phyloP scores from a whole-genome alignment of 805 yeast genomes.

The Ogataea minuta region DNA sequence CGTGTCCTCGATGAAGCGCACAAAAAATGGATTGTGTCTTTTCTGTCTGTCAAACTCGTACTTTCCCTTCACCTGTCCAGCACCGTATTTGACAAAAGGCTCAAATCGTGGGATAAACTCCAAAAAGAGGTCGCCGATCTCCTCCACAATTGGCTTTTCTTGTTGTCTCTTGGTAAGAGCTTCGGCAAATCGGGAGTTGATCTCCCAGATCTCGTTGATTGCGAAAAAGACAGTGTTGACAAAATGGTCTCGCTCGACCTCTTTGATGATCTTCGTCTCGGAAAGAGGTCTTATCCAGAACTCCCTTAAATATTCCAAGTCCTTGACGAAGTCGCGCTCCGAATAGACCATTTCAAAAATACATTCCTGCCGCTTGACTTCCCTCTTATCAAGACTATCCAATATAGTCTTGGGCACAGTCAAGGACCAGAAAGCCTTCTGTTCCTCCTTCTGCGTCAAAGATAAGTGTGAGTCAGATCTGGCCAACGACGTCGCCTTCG shows the following conservation, averaged over 20 bases:
- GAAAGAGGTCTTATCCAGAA: slow-evolving; percentile 91
- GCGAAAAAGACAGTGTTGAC: slow-evolving; percentile 90
- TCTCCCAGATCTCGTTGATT: slow-evolving; percentile 79
- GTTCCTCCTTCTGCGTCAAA: slow-evolving; percentile 71
- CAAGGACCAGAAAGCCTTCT: slow-evolving; percentile 88
- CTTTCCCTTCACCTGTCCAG: slow-evolving; percentile 92
- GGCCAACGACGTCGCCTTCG: slow-evolving; percentile 80
- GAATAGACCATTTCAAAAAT: slow-evolving; percentile 92
- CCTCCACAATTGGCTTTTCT: slow-evolving; percentile 76
- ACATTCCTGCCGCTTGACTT: slow-evolving; percentile 90
- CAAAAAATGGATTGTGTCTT: slow-evolving; percentile 83
- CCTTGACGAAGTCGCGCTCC: slow-evolving; percentile 93
- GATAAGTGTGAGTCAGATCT: slow-evolving; percentile 71
- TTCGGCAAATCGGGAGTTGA: slow-evolving; percentile 83
- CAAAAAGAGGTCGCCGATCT: slow-evolving; percentile 82
- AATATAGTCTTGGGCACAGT: slow-evolving; percentile 80
- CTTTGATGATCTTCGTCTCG: slow-evolving; percentile 83
- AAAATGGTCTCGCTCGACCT: slow-evolving; percentile 84
- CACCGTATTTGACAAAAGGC: slow-evolving; percentile 90
- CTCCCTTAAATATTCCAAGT: slow-evolving; percentile 87
- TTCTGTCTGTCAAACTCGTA: slow-evolving; percentile 94
- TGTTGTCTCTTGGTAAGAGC: slow-evolving; percentile 86
- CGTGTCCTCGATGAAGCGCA: slow-evolving; percentile 89
- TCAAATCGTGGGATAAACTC: slow-evolving; percentile 85
- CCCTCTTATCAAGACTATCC: slow-evolving; percentile 76